Conservation (phyloP, 176 grass and related monocot genomes). For the Hsuehochloa calcarea region DNA sequence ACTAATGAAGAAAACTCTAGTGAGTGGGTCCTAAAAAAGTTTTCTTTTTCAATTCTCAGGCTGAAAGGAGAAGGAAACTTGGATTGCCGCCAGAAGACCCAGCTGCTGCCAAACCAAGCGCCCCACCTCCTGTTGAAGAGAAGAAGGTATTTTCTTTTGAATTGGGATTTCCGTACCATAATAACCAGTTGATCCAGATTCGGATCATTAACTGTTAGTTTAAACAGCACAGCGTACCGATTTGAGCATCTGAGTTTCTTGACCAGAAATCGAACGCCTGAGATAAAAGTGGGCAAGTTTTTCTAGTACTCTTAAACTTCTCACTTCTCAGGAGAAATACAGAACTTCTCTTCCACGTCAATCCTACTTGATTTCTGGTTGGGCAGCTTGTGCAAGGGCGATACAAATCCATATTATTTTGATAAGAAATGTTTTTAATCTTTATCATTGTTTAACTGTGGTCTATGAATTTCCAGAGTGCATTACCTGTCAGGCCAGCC, state of each 20-base stretch:
- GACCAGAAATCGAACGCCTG: neutral
- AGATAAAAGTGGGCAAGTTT: neutral
- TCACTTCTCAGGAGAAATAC: neutral
- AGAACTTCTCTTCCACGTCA: neutral
- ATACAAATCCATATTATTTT: conserved; percentile 29
- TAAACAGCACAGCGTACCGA: neutral
- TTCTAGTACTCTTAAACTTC: neutral
- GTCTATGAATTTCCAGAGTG: conserved; percentile 50
- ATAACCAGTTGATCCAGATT: neutral
- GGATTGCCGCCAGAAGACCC: conserved; percentile 90
- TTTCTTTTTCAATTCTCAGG: conserved; percentile 38
- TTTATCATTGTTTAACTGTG: conserved; percentile 1
- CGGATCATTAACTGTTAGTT: neutral
- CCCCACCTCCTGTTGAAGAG: conserved; percentile 67
- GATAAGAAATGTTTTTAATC: conserved; percentile 27
- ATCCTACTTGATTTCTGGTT: conserved; percentile 19
- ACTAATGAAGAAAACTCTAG: neutral
- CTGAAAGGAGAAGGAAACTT: conserved; percentile 97
- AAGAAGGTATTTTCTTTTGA: conserved; percentile 71
- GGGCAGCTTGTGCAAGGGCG: neutral
- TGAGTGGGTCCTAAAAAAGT: neutral
- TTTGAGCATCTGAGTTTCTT: neutral
- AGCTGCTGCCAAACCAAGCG: conserved; percentile 61
- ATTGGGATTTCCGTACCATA: conserved; percentile 1
- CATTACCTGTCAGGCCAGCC: conserved; percentile 80